These are phyloP conservation scores for Chamaecyparis obtusa DNA, from an alignment of 75 land plant species.

Conservation along the genomic window DNA sequence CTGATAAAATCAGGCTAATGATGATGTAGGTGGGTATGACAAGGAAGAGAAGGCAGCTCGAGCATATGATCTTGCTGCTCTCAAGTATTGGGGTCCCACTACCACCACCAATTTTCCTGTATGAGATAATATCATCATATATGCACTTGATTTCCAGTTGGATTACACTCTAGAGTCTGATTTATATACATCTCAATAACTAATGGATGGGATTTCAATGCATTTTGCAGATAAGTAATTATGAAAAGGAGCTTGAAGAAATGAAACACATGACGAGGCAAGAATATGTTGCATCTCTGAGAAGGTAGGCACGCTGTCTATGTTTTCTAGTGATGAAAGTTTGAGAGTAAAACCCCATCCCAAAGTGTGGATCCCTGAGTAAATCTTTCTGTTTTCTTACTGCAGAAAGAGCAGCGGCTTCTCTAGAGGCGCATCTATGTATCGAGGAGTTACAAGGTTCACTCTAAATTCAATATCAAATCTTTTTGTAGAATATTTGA, in stretches of 20 bases:
- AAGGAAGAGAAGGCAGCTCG: slow-evolving; percentile 98
- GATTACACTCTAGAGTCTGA: background rate
- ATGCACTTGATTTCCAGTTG: background rate
- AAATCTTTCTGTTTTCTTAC: background rate
- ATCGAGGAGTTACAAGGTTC: slow-evolving; percentile 84
- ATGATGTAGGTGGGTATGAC: slow-evolving; percentile 78
- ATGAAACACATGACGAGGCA: slow-evolving; percentile 98
- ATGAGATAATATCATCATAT: slow-evolving; percentile 6
- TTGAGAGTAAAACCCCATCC: background rate
- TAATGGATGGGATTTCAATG: background rate
- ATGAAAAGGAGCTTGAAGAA: slow-evolving; percentile 92
- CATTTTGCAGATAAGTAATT: slow-evolving; percentile 50
- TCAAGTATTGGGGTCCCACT: slow-evolving; percentile 93
- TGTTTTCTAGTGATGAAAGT: background rate
- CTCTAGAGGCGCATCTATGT: slow-evolving; percentile 85
- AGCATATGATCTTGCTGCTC: slow-evolving; percentile 95
- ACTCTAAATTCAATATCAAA: background rate
- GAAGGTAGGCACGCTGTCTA: slow-evolving; percentile 54
- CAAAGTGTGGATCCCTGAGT: background rate
- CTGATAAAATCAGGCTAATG: background rate
- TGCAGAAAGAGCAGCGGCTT: slow-evolving; percentile 91
- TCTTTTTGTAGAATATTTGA: background rate
- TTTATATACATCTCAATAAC: background rate
- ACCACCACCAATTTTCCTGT: slow-evolving; percentile 96
- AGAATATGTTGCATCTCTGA: slow-evolving; percentile 87